Evolutionary conservation across 148 eudicot genomes (phyloP).

Genomic region (Rhododendron griersonianum): DNA sequence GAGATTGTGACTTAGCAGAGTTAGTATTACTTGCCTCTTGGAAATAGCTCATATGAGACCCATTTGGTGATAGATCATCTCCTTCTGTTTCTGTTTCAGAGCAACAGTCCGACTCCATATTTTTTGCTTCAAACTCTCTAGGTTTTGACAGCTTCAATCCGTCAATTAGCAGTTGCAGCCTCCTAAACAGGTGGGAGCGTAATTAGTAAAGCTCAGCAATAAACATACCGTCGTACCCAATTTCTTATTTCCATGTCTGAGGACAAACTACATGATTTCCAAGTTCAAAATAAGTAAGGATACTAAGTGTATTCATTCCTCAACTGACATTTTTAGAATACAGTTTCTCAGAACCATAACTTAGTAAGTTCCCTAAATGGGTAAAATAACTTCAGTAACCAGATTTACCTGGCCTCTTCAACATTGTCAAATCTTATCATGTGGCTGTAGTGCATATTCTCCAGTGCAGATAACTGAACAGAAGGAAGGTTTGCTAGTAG

Average conservation of each 20-base stretch:
- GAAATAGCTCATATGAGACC: slow-evolving; percentile 39
- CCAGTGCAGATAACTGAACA: slow-evolving; percentile 70
- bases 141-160: slow-evolving; percentile 40
- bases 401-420: slow-evolving; percentile 81
- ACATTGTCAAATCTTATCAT: slow-evolving; percentile 87
- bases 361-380: neutral
- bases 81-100: slow-evolving; percentile 81
- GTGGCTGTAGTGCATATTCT: slow-evolving; percentile 91
- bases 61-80: slow-evolving; percentile 33
- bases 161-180: slow-evolving; percentile 51
- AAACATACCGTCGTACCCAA: neutral
- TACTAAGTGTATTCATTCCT: neutral
- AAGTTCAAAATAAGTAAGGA: neutral
- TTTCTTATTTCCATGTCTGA: neutral
- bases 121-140: slow-evolving; percentile 29
- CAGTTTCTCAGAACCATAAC: neutral
- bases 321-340: neutral
- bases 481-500: slow-evolving; percentile 47
- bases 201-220: neutral
- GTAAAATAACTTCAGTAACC: neutral
- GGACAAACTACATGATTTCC: neutral
- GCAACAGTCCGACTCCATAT: slow-evolving; percentile 45
- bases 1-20: slow-evolving; percentile 20
- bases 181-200: slow-evolving; percentile 36
- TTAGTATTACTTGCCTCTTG: slow-evolving; percentile 25